Conservation (phyloP, 2,329 filamentous ascomycete genomes). For the Purpureocillium lavendulum region DNA sequence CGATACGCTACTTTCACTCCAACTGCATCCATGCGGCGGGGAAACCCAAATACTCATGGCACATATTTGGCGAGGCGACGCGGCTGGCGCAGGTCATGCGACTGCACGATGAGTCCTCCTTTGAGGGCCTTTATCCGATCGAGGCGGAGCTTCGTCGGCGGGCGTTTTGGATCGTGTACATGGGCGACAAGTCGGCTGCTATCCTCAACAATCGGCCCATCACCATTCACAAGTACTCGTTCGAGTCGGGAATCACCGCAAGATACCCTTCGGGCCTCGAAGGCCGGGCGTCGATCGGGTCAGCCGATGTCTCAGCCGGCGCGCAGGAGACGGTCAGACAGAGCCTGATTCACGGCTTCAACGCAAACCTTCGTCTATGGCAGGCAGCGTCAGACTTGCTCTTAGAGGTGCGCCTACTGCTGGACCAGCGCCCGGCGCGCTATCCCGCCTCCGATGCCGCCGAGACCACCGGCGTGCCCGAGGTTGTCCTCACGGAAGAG, state of each 20-base stretch:
- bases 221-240: slow-evolving; percentile 33
- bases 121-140: slow-evolving; percentile 22
- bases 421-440: slow-evolving; percentile 13
- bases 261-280: slow-evolving; percentile 22
- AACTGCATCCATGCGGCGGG: slow-evolving; percentile 34
- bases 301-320: slow-evolving; percentile 6
- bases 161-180: slow-evolving; percentile 30
- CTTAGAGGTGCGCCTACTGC: slow-evolving; percentile 24
- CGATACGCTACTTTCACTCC: slow-evolving; percentile 35
- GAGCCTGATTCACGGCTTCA: slow-evolving; percentile 30
- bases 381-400: slow-evolving; percentile 29
- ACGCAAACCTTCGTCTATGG: slow-evolving; percentile 31
- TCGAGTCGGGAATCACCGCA: slow-evolving; percentile 29
- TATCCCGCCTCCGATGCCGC: background rate
- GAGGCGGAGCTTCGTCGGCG: slow-evolving; percentile 29
- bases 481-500: slow-evolving; percentile 10
- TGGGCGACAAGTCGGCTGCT: slow-evolving; percentile 30
- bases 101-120: slow-evolving; percentile 29
- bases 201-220: slow-evolving; percentile 32
- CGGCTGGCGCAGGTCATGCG: slow-evolving; percentile 33
- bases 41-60: slow-evolving; percentile 33
- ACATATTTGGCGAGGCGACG: slow-evolving; percentile 34
- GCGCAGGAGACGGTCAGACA: slow-evolving; percentile 9
- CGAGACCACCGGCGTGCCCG: background rate
- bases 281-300: slow-evolving; percentile 10